phyloP scores from a whole-genome alignment of 2,329 filamentous ascomycete genomes.

The Arthrobotrys sphaeroides region DNA sequence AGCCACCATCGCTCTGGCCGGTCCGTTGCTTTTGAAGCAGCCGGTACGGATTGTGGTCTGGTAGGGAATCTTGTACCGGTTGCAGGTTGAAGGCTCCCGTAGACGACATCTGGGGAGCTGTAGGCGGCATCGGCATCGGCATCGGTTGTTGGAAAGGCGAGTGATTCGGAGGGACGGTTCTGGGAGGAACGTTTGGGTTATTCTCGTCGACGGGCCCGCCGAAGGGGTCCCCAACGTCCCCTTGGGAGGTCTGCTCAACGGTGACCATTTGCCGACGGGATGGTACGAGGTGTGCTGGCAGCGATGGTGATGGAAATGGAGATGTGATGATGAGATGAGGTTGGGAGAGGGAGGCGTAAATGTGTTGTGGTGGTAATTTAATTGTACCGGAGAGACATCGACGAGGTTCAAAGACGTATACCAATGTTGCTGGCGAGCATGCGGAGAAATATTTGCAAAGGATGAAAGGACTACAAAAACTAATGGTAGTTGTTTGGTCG shows the following conservation, averaged over 20 bases:
- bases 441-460: neutral
- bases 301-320: neutral
- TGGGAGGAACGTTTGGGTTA: neutral
- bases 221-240: constrained; percentile 28
- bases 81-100: constrained; percentile 30
- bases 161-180: neutral
- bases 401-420: neutral
- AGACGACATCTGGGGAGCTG: constrained; percentile 2
- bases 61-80: constrained; percentile 34
- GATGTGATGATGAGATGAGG: neutral
- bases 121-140: neutral
- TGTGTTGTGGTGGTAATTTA: constrained; percentile 18
- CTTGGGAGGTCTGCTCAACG: constrained; percentile 23
- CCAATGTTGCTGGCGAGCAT: too few species aligned
- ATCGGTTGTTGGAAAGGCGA: constrained; percentile 1
- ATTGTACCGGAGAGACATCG: neutral
- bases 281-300: neutral
- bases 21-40: constrained; percentile 48
- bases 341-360: neutral
- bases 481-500: neutral
- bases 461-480: neutral
- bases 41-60: constrained; percentile 46
- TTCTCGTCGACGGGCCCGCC: constrained; percentile 2
- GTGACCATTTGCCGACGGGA: constrained; percentile 40
- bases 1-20: constrained; percentile 45